Base-by-base conservation (phyloP, 768 basidiomycete genomes). In the Suillus brevipes region DNA sequence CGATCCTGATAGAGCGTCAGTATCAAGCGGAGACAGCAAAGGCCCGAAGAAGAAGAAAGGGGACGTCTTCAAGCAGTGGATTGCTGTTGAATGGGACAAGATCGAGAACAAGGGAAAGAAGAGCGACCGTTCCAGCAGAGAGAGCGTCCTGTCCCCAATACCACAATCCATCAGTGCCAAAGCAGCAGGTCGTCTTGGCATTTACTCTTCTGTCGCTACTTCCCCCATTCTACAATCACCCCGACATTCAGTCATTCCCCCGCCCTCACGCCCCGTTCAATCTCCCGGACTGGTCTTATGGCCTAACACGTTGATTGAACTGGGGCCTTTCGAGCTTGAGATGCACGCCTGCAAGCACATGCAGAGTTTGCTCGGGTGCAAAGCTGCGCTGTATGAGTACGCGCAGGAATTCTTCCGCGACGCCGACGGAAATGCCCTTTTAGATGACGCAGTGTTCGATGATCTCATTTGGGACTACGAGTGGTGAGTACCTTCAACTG, bases 311-410 rank as follows among this genome's bases (percentile, higher is more conserved):
- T 89, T 88, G 72, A 78, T 91, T 55, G 83, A 88, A 1, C 77
- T 89, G 68, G 63, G 80, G 0, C 81, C 89, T 28, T 71, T 74
- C 4, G 89, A 90, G 71, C 78, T 92, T 40, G 90, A 92, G 77
- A 87, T 89, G 86, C 88, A 91, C 69, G 82, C 86, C n/a, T 88
- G 86, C 77, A 89, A 87, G 75, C 82, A 87, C 70, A 76, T 91
- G 58, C 88, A 92, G 71, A 81, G 82, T 7, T 72, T 92, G 3
- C 78, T 92, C 31, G 85, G 85, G 37, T 89, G 86, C 71, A 85
- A 85, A 70, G 78, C 79, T 42, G 88, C 89, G 5, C 77, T 92
- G 12, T 71, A 68, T 7, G 84, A 85, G 53, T 87, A 78, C 70
- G 70, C 89, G 16, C 60, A 72, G 23, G 80, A 82, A 34, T 68